Base-by-base conservation (phyloP, 345 rosid species). In the Salix udensis region DNA sequence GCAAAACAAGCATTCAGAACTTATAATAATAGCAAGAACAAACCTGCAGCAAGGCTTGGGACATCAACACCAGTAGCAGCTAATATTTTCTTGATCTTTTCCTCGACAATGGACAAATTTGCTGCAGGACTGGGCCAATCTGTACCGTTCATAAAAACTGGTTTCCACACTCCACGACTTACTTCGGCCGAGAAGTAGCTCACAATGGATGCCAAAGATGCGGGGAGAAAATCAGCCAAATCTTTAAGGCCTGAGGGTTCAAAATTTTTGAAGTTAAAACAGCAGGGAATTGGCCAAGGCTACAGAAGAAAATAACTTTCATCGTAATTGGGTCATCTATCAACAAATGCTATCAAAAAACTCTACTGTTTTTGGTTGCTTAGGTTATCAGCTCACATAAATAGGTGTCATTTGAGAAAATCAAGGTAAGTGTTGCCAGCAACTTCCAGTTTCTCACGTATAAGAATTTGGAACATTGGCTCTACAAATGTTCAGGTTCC, bases 71-170 rank as follows among this genome's bases (percentile, higher is more conserved):
- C 99, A 81, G 97, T 91, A 76, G 92, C 96, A 37, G 96, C 98
- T 78, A 96, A 78, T 37, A 85, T 88, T 86, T 91, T 93, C 87
- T 93, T 91, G 61, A 96, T 90, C 80, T 92, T 94, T 66, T 89
- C 91, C 87, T 93, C 99, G 78, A 96, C 94, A 6, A 42, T 81
- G 39, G 90, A 87, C 73, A 96, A 83, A 87, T 93, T 93, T 73
- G 95, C 94, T 67, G 95, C 90, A 83, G 99, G 99, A 81, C 98
- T 96, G 16, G 99, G 99, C 99, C 99, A 96, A 86, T 96, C 99
- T 69, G 96, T 89, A 81, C 99, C 99, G 78, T 96, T 96, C 99
- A 96, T 96, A 81, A 85, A 86, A 76, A 87, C 99, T 14, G 94
- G 97, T 85, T 90, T 93, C 98, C 98, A 96, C 73, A 96, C 83